Base-by-base conservation (phyloP, 306 rosid species). In the Prunus campanulata region DNA sequence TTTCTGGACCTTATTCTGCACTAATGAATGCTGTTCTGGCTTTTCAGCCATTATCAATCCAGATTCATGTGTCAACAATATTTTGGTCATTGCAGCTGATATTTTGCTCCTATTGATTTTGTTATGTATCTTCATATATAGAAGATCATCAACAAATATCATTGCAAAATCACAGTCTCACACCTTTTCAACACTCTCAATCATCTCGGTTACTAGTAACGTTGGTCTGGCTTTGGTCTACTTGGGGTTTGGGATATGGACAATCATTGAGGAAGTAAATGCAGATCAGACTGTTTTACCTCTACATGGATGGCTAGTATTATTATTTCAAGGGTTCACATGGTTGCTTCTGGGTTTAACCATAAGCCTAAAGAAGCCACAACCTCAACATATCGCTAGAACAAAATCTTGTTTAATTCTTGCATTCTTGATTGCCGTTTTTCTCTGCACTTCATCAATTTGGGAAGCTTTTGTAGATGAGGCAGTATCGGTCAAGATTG, bases 211-310 rank as follows among this genome's bases (percentile, higher is more conserved):
- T 46, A 29, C 11, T 50, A 68, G 50, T 7, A 82, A 77, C 44
- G 72, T 76, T 18, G n/a, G 55, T 51, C 50, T 77, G 75, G 25
- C 72, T 77, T 67, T 77, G 79, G 79, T 79, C 19, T 82, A 73
- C 32, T 68, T 82, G 79, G 76, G 70, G 30, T 77, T 56, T 46
- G 78, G 75, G 46, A 77, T 81, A 60, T 71, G 85, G 76, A 66
- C 27, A n/a, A 48, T 68, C n/a, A 30, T 49, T 1, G 60, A 77
- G 75, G 59, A 77, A 50, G 51, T 66, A 44, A 66, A 48, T 32
- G 70, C 70, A 32, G 73, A 59, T 8, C 29, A 59, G 46, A 14
- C 47, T 16, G 18, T 77, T 20, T 82, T 49, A 27, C 82, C 85
- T 42, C 32, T 66, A 11, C 74, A 72, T 60, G 74, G 62, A 39